phyloP scores from a whole-genome alignment of 73 alveolate genomes.

The Blepharisma japonicum region DNA sequence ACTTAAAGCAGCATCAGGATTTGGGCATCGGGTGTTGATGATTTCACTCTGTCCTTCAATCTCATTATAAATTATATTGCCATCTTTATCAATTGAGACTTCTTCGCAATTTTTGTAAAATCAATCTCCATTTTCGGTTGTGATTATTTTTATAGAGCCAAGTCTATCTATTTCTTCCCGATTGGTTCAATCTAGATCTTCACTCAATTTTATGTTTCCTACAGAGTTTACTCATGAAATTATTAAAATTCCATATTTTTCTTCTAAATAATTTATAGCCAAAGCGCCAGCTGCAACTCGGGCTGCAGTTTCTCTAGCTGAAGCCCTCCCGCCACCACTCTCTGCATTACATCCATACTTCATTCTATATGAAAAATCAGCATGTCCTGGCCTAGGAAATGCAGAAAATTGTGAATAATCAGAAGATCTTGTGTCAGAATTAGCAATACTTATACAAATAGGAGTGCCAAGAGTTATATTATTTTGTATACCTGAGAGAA shows the following conservation, averaged over 20 bases:
- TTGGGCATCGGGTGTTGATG: conserved; percentile 4
- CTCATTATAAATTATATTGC: too few species aligned
- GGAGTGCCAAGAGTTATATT: conserved; percentile 71
- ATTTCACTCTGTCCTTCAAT: not conserved
- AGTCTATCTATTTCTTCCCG: conserved; percentile 11
- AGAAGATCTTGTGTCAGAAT: conserved; percentile 38
- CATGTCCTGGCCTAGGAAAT: conserved; percentile 87
- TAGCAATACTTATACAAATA: conserved; percentile 39
- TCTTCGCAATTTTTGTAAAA: too few species aligned
- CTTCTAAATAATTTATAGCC: conserved; percentile 28
- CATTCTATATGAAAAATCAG: conserved; percentile 74
- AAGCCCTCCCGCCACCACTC: conserved; percentile 88
- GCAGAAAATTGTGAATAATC: conserved; percentile 28
- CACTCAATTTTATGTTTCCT: not conserved
- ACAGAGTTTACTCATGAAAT: conserved; percentile 2
- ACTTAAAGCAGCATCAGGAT: not conserved
- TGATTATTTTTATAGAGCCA: not conserved
- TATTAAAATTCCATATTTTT: not conserved
- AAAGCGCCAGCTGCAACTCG: conserved; percentile 54
- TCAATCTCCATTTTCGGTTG: too few species aligned
- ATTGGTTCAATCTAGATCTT: not conserved
- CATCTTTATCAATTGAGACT: too few species aligned
- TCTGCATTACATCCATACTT: conserved; percentile 74
- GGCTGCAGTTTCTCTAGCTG: conserved; percentile 77
- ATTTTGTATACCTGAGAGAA: conserved; percentile 45